Evolutionary conservation across 2,329 filamentous ascomycete genomes (phyloP).

Genomic region (Apiospora kogelbergensis): DNA sequence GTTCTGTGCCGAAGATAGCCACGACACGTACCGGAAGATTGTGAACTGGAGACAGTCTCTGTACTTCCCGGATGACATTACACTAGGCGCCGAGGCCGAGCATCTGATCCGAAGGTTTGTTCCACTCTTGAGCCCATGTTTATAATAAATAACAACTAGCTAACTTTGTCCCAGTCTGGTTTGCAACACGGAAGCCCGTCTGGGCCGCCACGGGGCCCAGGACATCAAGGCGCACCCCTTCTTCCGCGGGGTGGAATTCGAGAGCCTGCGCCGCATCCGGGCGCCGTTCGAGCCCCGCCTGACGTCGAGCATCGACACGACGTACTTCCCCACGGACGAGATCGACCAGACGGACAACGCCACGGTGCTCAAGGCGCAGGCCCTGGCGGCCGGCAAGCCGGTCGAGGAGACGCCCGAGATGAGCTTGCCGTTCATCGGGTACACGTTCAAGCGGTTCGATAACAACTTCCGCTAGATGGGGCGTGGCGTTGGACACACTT

Average conservation of each 20-base stretch:
- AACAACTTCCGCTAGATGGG: constrained; percentile 61
- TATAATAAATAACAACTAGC: constrained; percentile 13
- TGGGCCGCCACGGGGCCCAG: constrained; percentile 81
- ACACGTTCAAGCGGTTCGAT: constrained; percentile 96
- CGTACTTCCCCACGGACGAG: constrained; percentile 98
- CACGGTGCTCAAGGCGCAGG: constrained; percentile 81
- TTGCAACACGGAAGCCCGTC: constrained; percentile 88
- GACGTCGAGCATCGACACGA: constrained; percentile 90
- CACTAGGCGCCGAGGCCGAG: constrained; percentile 84
- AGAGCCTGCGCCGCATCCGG: constrained; percentile 85
- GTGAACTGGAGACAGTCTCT: constrained; percentile 96
- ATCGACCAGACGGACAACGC: constrained; percentile 96
- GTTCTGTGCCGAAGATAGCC: constrained; percentile 96
- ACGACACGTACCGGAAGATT: constrained; percentile 98
- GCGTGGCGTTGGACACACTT: constrained; percentile 12
- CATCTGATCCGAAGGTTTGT: constrained; percentile 85
- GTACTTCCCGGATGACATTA: constrained; percentile 95
- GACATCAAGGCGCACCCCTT: constrained; percentile 95
- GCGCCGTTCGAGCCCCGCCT: constrained; percentile 95
- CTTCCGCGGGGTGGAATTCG: constrained; percentile 96
- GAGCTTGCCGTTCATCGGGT: constrained; percentile 93
- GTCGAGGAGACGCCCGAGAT: constrained; percentile 86
- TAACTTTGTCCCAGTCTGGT: constrained; percentile 64
- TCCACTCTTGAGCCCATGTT: neutral
- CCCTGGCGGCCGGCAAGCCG: constrained; percentile 64